Conservation (phyloP, 495 filamentous ascomycete genomes). For the Pseudotulostoma volvatum region DNA sequence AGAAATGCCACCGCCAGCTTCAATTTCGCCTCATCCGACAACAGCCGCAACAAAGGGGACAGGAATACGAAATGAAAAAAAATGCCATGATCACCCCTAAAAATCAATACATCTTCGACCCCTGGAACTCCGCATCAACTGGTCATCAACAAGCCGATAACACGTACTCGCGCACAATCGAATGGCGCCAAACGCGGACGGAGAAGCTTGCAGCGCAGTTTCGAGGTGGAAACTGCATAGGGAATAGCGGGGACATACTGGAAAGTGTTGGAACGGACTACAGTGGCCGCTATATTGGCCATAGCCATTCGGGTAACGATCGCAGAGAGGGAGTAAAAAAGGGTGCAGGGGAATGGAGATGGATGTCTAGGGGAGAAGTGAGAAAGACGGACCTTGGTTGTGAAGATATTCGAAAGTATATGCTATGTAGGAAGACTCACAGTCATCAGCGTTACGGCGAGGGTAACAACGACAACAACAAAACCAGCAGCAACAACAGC, state of each 20-base stretch:
- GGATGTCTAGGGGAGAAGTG: constrained; percentile 5
- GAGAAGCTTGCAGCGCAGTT: constrained; percentile 56
- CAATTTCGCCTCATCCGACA: no score
- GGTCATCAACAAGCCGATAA: constrained; percentile 68
- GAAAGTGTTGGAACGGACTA: no score
- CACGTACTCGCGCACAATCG: constrained; percentile 36
- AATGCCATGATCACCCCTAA: no score
- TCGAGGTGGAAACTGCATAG: constrained; percentile 13
- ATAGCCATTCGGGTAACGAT: no score
- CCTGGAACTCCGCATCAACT: constrained; percentile 65
- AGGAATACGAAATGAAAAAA: no score
- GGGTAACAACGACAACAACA: not conserved
- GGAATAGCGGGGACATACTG: not conserved
- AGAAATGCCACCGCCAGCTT: no score
- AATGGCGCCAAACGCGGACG: constrained; percentile 55
- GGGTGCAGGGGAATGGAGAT: constrained; percentile 5
- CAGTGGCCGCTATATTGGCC: no score
- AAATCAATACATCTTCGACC: constrained; percentile 54
- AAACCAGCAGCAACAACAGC: not conserved
- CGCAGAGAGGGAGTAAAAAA: not conserved
- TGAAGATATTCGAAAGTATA: constrained; percentile 39
- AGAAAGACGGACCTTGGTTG: constrained; percentile 19
- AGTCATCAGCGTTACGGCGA: no score
- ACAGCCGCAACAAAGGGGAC: no score
- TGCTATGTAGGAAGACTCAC: no score